These are phyloP conservation scores for Mucor sp. DNA, from an alignment of 371 early-diverging fungal species.

Conservation along the genomic window DNA sequence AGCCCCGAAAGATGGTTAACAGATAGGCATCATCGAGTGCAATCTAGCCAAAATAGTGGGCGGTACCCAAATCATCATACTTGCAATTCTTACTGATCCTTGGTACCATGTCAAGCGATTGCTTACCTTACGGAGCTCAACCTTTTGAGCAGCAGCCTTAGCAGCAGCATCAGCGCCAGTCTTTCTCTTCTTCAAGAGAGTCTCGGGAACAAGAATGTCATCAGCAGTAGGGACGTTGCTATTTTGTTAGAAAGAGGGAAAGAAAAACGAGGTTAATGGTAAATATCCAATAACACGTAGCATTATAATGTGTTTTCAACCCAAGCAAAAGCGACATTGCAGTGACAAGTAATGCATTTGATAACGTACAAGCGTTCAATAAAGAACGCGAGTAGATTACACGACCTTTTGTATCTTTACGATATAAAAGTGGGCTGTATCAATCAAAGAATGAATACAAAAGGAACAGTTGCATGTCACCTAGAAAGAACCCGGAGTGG, in stretches of 20 bases:
- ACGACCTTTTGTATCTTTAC: background rate
- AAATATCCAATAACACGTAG: slow-evolving; percentile 7
- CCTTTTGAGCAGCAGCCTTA: slow-evolving; percentile 69
- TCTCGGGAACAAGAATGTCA: slow-evolving; percentile 89
- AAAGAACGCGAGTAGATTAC: background rate
- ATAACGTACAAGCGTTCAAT: background rate
- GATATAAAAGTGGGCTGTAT: slow-evolving; percentile 1
- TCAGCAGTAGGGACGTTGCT: slow-evolving; percentile 64
- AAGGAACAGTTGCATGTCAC: slow-evolving; percentile 6
- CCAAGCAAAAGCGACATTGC: slow-evolving; percentile 5
- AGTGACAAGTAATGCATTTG: slow-evolving; percentile 9
- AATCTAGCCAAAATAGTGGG: slow-evolving; percentile 35
- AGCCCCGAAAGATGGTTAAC: slow-evolving; percentile 80
- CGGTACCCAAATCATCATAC: slow-evolving; percentile 24
- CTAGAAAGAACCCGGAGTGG: slow-evolving; percentile 12
- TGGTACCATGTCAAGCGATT: background rate
- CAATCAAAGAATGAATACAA: background rate
- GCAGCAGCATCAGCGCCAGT: slow-evolving; percentile 82
- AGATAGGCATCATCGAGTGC: slow-evolving; percentile 52
- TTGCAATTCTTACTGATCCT: background rate
- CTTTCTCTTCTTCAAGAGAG: slow-evolving; percentile 97
- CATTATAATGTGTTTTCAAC: slow-evolving; percentile 1
- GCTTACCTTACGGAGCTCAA: slow-evolving; percentile 66
- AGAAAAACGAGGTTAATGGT: slow-evolving; percentile 6
- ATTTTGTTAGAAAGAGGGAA: slow-evolving; percentile 7